A percentile compares a stretch with the other conserved stretches of the same genome.
phyloP scores from a whole-genome alignment of 2,329 filamentous ascomycete species.

The Chaetomium strumarium region DNA sequence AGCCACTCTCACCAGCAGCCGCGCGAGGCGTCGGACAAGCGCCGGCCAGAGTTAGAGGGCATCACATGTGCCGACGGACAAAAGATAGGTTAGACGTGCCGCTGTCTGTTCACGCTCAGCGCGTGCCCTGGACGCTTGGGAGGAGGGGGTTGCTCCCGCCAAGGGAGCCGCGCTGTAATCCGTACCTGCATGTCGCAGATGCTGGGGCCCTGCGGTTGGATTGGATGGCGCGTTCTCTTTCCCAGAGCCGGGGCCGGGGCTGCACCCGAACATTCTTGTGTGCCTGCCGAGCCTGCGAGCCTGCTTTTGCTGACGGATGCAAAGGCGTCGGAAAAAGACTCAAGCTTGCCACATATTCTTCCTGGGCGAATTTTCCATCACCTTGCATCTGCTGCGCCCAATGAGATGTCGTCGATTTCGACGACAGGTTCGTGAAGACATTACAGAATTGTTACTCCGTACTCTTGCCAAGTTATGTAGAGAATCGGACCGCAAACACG shows the following conservation, averaged over 20 bases:
- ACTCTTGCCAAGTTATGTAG: too few species aligned
- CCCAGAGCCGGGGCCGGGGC: not conserved
- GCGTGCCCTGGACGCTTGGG: not conserved
- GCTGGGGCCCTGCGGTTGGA: constrained; percentile 9
- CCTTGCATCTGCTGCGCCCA: constrained; percentile 11
- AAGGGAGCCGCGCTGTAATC: constrained; percentile 1
- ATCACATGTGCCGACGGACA: not conserved
- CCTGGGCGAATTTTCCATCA: not conserved
- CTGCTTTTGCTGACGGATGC: constrained; percentile 1
- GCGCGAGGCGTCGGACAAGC: too few species aligned
- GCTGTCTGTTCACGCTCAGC: not conserved
- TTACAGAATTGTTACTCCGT: too few species aligned
- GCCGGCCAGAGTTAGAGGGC: too few species aligned
- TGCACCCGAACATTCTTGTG: constrained; percentile 6
- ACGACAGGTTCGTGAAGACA: too few species aligned
- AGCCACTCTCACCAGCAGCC: too few species aligned
- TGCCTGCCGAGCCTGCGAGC: too few species aligned
- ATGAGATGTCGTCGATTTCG: constrained; percentile 1
- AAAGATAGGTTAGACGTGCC: not conserved
- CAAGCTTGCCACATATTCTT: constrained; percentile 10
- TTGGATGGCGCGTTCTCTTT: constrained; percentile 13
- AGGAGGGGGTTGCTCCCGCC: not conserved
- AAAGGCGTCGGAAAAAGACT: constrained; percentile 2
- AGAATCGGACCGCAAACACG: too few species aligned
- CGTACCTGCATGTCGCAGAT: constrained; percentile 16